Conservation (phyloP, 768 basidiomycete genomes). For the Phlebiopsis gigantea region DNA sequence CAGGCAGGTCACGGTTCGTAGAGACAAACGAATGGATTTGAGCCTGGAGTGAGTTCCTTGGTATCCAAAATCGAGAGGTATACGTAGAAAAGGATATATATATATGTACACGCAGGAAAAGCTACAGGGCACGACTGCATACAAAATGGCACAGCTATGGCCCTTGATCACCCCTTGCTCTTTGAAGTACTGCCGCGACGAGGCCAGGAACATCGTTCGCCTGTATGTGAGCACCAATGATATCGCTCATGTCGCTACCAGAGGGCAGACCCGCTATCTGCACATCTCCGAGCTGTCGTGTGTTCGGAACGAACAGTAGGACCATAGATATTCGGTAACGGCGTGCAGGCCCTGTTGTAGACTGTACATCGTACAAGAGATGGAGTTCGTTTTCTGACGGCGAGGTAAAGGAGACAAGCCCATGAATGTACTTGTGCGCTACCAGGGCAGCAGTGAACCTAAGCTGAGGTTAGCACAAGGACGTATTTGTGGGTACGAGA, state of each 20-base stretch:
- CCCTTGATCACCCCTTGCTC: conserved; percentile 26
- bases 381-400: conserved; percentile 75
- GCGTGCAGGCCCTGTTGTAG: conserved; percentile 22
- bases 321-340: conserved; percentile 40
- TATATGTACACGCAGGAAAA: background rate
- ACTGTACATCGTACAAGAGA: conserved; percentile 53
- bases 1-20: no score
- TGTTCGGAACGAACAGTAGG: conserved; percentile 67
- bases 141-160: background rate
- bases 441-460: conserved; percentile 71
- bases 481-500: background rate
- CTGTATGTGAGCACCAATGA: conserved; percentile 57
- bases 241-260: conserved; percentile 51
- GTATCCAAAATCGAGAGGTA: background rate
- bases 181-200: conserved; percentile 53
- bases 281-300: conserved; percentile 57
- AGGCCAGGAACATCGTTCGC: conserved; percentile 62
- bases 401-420: conserved; percentile 52
- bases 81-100: background rate
- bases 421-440: conserved; percentile 57
- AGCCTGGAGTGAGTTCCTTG: no score
- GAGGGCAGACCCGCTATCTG: conserved; percentile 39
- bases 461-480: background rate
- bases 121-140: background rate
- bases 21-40: no score